A percentile compares a stretch with the other conserved stretches of the same genome.
Conservation (phyloP, 768 basidiomycete species). For the Pulveroboletus sp. region DNA sequence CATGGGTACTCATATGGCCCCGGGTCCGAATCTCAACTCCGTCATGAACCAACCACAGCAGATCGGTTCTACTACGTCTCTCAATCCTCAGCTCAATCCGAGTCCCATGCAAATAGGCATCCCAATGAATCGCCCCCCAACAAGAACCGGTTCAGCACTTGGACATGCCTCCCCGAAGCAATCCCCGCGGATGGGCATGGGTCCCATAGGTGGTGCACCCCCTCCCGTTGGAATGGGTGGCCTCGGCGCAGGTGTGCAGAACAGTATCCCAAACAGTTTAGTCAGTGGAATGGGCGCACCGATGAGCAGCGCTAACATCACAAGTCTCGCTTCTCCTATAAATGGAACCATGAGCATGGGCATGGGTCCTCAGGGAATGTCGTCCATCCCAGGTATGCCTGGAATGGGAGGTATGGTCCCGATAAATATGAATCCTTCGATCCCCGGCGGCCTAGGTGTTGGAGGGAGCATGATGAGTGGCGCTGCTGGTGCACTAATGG, state of each 20-base stretch:
- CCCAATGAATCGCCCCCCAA: constrained; percentile 27
- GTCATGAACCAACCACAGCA: constrained; percentile 21
- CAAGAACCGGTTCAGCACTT: constrained; percentile 27
- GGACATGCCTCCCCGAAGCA: constrained; percentile 28
- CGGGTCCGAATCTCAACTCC: constrained; percentile 1
- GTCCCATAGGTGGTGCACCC: constrained; percentile 7
- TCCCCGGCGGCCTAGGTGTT: constrained; percentile 16
- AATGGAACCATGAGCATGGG: constrained; percentile 15
- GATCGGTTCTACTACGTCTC: constrained; percentile 8
- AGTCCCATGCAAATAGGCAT: constrained; percentile 18
- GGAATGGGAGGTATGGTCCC: constrained; percentile 16
- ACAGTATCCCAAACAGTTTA: constrained; percentile 13
- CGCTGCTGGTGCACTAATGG: constrained; percentile 34
- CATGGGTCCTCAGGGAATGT: constrained; percentile 15
- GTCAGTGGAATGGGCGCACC: constrained; percentile 10
- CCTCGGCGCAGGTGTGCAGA: constrained; percentile 12
- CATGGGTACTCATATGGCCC: constrained; percentile 10
- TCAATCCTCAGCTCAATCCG: constrained; percentile 18
- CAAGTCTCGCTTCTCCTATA: constrained; percentile 11
- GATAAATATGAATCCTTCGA: constrained; percentile 18
- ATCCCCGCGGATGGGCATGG: constrained; percentile 22
- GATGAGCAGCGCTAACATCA: constrained; percentile 9
- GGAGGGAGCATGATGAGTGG: constrained; percentile 26
- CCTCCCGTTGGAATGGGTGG: constrained; percentile 7
- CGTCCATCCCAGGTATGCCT: constrained; percentile 12